Evolutionary conservation across 257 asterid species (phyloP).

Genomic region (Primulina huaijiensis): DNA sequence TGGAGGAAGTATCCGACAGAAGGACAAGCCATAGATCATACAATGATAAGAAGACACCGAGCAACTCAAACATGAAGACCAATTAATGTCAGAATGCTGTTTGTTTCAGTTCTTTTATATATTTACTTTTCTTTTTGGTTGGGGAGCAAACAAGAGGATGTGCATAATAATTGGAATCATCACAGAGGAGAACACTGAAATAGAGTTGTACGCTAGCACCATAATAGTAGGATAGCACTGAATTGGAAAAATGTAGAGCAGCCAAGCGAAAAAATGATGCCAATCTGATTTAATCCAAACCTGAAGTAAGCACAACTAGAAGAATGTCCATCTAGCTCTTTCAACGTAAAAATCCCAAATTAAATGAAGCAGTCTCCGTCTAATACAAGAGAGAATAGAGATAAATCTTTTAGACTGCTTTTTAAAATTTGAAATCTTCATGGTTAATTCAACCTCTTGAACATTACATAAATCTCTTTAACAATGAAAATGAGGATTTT

Average conservation of each 20-base stretch:
- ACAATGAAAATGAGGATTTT: background rate
- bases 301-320: constrained; percentile 5
- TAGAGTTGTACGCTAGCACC: background rate
- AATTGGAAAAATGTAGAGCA: background rate
- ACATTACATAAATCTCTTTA: background rate
- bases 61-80: background rate
- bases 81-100: background rate
- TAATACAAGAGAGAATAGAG: background rate
- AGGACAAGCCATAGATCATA: background rate
- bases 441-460: background rate
- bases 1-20: background rate
- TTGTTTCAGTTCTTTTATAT: background rate
- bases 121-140: background rate
- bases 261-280: constrained; percentile 4
- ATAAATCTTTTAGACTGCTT: background rate
- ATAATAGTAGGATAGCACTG: constrained; percentile 6
- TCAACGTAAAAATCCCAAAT: background rate
- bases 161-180: constrained; percentile 11
- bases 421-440: background rate
- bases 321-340: background rate
- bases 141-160: background rate
- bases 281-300: constrained; percentile 14
- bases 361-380: constrained; percentile 4
- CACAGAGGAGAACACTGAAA: constrained; percentile 13
- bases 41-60: background rate